A percentile compares a stretch with the other conserved stretches of the same genome.
Evolutionary conservation across 768 basidiomycete genomes (phyloP).

Genomic region (Psilocybe cyanescens): DNA sequence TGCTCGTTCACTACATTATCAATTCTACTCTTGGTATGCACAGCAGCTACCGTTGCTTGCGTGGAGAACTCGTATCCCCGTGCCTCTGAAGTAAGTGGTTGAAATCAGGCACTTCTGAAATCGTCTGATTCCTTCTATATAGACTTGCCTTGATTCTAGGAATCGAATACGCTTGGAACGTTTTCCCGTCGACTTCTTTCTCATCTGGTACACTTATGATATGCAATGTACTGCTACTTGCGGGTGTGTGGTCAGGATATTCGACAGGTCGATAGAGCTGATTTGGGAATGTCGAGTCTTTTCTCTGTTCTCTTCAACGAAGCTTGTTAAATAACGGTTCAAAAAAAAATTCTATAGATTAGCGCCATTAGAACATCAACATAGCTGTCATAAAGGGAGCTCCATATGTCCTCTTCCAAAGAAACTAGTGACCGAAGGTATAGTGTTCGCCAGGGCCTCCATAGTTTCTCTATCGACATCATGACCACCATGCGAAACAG

Average conservation of each 20-base stretch:
- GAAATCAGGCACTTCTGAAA: neutral
- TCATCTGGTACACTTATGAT: constrained; percentile 62
- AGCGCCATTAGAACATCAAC: too few relatives aligned
- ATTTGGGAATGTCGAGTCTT: neutral
- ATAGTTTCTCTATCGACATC: constrained; percentile 34
- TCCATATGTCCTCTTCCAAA: constrained; percentile 31
- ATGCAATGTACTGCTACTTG: constrained; percentile 52
- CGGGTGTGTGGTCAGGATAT: constrained; percentile 38
- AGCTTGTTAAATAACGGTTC: too few relatives aligned
- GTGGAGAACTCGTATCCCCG: constrained; percentile 73
- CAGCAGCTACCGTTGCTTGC: constrained; percentile 85
- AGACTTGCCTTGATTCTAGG: constrained; percentile 63
- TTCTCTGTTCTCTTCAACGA: too few relatives aligned
- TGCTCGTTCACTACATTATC: constrained; percentile 95
- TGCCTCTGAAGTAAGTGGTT: constrained; percentile 57
- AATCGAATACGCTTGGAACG: constrained; percentile 89
- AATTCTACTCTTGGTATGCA: constrained; percentile 98
- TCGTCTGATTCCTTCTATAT: constrained; percentile 10
- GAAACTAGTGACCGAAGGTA: constrained; percentile 39
- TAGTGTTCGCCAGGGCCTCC: constrained; percentile 30
- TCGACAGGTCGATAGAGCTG: constrained; percentile 13
- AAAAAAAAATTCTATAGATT: too few relatives aligned
- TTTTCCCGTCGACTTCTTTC: constrained; percentile 76
- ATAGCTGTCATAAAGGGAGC: neutral
- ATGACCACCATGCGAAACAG: constrained; percentile 38